A percentile compares a stretch with the other conserved stretches of the same genome.
phyloP scores from a whole-genome alignment of 768 basidiomycete genomes.

The Omphalotus guepiniiformis region DNA sequence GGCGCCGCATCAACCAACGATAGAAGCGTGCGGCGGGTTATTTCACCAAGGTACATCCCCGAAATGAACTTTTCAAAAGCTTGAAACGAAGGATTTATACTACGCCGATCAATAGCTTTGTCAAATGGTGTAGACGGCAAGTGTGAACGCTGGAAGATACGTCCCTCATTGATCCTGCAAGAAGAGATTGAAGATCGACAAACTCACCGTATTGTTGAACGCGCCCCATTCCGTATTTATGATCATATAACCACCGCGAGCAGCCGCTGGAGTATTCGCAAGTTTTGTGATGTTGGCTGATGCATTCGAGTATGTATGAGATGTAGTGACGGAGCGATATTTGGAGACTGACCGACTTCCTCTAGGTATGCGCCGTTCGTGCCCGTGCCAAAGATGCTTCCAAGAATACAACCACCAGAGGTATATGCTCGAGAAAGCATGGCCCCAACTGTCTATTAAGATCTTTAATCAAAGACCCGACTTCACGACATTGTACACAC shows the following conservation, averaged over 20 bases:
- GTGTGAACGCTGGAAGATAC: slow-evolving; percentile 68
- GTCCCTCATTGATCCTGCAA: too few relatives aligned
- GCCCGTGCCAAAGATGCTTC: slow-evolving; percentile 95
- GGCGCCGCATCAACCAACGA: slow-evolving; percentile 77
- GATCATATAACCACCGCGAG: slow-evolving; percentile 78
- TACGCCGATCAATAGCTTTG: slow-evolving; percentile 86
- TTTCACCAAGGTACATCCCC: slow-evolving; percentile 98
- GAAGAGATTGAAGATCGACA: not conserved
- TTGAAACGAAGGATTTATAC: slow-evolving; percentile 90
- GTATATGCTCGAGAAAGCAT: slow-evolving; percentile 91
- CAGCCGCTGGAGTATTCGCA: slow-evolving; percentile 53
- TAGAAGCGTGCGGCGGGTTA: slow-evolving; percentile 80
- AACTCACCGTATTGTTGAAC: slow-evolving; percentile 85
- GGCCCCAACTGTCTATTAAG: slow-evolving; percentile 86
- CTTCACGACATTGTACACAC: slow-evolving; percentile 39
- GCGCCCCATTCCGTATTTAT: slow-evolving; percentile 99
- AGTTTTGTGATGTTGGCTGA: slow-evolving; percentile 79
- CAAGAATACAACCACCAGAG: slow-evolving; percentile 84
- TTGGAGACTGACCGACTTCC: slow-evolving; percentile 47
- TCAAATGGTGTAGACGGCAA: slow-evolving; percentile 90
- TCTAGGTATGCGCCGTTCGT: slow-evolving; percentile 99
- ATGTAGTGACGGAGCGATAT: not conserved
- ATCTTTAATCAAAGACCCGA: not conserved
- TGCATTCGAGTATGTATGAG: not conserved
- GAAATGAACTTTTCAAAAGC: slow-evolving; percentile 98